Evolutionary conservation across 169 alveolate genomes (phyloP).

Genomic region (Eimeria praecox): DNA sequence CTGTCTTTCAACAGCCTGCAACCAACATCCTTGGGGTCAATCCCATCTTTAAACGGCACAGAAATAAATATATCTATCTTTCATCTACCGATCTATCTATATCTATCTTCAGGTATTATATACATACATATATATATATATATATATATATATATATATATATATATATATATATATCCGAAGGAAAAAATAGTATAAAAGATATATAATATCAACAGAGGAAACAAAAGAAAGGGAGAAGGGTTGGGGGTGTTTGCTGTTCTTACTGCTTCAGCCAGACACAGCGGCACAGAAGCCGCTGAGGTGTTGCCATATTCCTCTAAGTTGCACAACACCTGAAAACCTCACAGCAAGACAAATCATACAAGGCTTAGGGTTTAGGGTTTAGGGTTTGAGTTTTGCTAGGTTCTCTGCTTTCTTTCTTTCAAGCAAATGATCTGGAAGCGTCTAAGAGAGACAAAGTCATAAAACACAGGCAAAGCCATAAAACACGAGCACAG

Average conservation of each 20-base stretch:
- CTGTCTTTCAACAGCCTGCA: neutral
- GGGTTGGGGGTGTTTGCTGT: too few species aligned
- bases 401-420: neutral
- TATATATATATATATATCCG: neutral
- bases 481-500: neutral
- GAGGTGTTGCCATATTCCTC: conserved; percentile 87
- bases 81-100: too few species aligned
- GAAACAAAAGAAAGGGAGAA: neutral
- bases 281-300: conserved; percentile 88
- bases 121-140: too few species aligned
- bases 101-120: too few species aligned
- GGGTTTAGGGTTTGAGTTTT: neutral
- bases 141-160: too few species aligned
- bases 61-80: too few species aligned
- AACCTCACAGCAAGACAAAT: neutral
- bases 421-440: too few species aligned
- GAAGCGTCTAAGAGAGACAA: too few species aligned
- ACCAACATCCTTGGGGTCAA: too few species aligned
- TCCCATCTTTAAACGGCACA: too few species aligned
- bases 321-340: conserved; percentile 85
- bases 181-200: neutral
- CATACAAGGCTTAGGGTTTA: too few species aligned
- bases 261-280: conserved; percentile 86
- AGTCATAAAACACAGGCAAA: too few species aligned
- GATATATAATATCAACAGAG: neutral